A percentile compares a stretch with the other conserved stretches of the same genome.
These are phyloP conservation scores for Aureobasidium sp. DNA, from an alignment of 2,329 filamentous ascomycete genomes.

Conservation along the genomic window DNA sequence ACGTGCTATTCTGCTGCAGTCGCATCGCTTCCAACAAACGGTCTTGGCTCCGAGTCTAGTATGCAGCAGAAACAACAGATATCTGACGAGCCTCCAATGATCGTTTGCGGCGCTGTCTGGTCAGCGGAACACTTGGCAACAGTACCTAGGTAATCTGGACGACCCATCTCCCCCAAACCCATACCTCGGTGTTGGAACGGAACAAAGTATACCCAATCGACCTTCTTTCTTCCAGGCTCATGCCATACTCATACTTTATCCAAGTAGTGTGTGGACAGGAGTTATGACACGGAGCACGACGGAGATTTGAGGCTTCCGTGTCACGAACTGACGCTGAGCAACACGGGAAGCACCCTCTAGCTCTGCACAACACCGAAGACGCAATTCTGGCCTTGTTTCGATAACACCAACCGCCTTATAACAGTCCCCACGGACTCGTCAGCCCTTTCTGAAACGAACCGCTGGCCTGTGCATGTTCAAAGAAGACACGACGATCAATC, in stretches of 20 bases:
- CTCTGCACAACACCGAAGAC: conserved; percentile 10
- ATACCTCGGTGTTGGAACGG: background rate
- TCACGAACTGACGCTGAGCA: conserved; percentile 8
- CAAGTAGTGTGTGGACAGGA: background rate
- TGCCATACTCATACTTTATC: background rate
- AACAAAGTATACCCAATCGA: conserved; percentile 4
- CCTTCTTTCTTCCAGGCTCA: conserved; percentile 4
- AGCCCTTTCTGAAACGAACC: background rate
- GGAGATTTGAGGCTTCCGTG: conserved; percentile 10
- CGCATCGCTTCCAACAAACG: background rate
- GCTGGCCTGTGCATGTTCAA: conserved; percentile 11
- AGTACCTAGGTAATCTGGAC: background rate
- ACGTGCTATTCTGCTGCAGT: conserved; percentile 1
- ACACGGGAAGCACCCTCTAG: conserved; percentile 3
- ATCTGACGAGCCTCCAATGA: background rate
- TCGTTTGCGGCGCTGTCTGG: background rate
- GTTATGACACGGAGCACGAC: conserved; percentile 2
- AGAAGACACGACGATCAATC: background rate
- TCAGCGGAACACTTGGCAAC: background rate
- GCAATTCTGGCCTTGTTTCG: conserved; percentile 7
- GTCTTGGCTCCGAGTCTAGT: background rate
- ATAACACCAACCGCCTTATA: conserved; percentile 3
- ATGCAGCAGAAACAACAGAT: background rate
- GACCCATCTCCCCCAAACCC: background rate
- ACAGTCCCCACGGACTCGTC: background rate